Conservation (phyloP, 176 grass and related monocot species). For the Zizania latifolia region DNA sequence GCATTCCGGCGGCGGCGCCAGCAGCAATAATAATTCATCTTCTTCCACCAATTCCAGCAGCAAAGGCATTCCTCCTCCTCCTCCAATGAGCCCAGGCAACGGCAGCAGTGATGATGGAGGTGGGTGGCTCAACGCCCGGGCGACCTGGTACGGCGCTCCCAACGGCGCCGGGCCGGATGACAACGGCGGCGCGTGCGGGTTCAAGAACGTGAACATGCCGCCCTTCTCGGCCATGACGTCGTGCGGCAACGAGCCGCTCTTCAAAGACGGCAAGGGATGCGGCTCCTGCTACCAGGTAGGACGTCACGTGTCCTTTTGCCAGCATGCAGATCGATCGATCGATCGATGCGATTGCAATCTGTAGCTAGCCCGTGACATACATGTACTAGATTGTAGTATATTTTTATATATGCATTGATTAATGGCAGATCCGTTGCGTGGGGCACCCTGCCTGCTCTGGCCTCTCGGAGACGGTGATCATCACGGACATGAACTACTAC, state of each 20-base stretch:
- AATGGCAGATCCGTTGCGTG: slow-evolving; percentile 34
- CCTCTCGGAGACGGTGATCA: slow-evolving; percentile 40
- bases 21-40: neutral
- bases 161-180: slow-evolving; percentile 49
- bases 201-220: slow-evolving; percentile 39
- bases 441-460: slow-evolving; percentile 50
- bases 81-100: neutral
- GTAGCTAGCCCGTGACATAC: neutral
- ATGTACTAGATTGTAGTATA: no score
- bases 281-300: slow-evolving; percentile 45
- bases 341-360: neutral
- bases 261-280: slow-evolving; percentile 53
- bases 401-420: no score
- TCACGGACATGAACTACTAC: slow-evolving; percentile 78
- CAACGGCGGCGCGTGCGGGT: slow-evolving; percentile 59
- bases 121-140: slow-evolving; percentile 33
- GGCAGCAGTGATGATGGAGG: neutral
- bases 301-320: neutral
- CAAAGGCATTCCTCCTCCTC: neutral
- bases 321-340: neutral
- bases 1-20: neutral
- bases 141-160: slow-evolving; percentile 67
- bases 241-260: slow-evolving; percentile 43
- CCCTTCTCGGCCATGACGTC: slow-evolving; percentile 60
- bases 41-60: neutral